Conservation (phyloP, 2,329 filamentous ascomycete genomes). For the Stromatinia cepivora region DNA sequence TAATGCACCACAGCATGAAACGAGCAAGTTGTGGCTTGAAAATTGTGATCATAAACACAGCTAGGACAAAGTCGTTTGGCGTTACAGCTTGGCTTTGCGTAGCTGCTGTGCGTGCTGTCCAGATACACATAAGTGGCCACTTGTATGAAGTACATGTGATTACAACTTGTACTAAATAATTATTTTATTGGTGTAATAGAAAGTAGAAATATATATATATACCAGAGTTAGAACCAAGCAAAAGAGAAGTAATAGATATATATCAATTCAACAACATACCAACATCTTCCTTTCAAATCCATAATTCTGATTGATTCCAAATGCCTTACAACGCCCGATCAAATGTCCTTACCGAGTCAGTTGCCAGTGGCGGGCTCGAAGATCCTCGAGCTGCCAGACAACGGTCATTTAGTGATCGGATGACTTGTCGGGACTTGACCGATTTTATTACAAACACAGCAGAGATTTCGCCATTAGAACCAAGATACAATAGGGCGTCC, state of each 20-base stretch:
- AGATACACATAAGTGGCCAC: not conserved
- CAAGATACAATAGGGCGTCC: not conserved
- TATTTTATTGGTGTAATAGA: not conserved
- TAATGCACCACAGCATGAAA: too few relatives aligned
- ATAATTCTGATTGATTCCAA: not conserved
- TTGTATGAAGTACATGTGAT: not conserved
- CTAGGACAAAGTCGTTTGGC: too few relatives aligned
- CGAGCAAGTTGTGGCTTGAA: too few relatives aligned
- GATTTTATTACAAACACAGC: constrained; percentile 4
- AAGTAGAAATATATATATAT: not conserved
- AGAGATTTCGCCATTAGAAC: not conserved
- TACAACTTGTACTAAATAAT: not conserved
- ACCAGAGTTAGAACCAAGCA: too few relatives aligned
- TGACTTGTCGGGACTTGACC: not conserved
- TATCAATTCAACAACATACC: not conserved
- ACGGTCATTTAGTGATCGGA: not conserved
- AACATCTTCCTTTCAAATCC: not conserved
- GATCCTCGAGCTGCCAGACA: constrained; percentile 4
- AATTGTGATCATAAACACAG: too few relatives aligned
- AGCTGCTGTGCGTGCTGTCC: not conserved
- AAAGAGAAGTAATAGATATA: not conserved
- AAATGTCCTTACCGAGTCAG: not conserved
- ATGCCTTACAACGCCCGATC: not conserved
- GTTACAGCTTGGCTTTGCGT: not conserved
- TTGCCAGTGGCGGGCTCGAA: not conserved